Evolutionary conservation across 768 basidiomycete genomes (phyloP).

Genomic region (Serendipita indica): DNA sequence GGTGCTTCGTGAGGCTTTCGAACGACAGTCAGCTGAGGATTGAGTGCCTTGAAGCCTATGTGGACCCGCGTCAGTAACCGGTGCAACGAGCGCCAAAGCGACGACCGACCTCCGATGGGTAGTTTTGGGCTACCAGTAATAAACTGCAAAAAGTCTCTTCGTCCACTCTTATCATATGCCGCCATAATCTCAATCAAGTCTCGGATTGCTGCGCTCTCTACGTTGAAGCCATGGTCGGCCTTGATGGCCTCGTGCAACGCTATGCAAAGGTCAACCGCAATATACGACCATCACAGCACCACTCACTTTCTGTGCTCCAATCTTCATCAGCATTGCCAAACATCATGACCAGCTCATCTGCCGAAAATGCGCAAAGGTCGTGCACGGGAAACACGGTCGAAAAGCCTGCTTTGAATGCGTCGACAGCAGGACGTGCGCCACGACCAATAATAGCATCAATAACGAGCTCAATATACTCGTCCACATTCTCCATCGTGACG

Average conservation of each 20-base stretch:
- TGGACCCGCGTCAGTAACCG: slow-evolving; percentile 13
- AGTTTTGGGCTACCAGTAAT: slow-evolving; percentile 95
- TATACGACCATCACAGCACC: background rate
- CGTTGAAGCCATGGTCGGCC: slow-evolving; percentile 96
- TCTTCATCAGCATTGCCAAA: slow-evolving; percentile 98
- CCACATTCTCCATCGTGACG: slow-evolving; percentile 77
- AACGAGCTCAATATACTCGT: slow-evolving; percentile 78
- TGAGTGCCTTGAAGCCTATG: slow-evolving; percentile 83
- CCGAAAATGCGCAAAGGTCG: slow-evolving; percentile 82
- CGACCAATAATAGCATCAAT: slow-evolving; percentile 77
- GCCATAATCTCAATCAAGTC: slow-evolving; percentile 80
- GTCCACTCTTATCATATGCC: slow-evolving; percentile 51
- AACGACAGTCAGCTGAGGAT: slow-evolving; percentile 88
- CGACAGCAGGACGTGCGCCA: slow-evolving; percentile 63
- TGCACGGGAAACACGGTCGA: slow-evolving; percentile 90
- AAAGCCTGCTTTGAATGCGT: slow-evolving; percentile 88
- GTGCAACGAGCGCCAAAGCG: slow-evolving; percentile 1
- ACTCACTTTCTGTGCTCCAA: slow-evolving; percentile 82
- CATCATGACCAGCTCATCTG: slow-evolving; percentile 88
- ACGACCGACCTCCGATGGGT: slow-evolving; percentile 75
- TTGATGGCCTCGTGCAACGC: slow-evolving; percentile 83
- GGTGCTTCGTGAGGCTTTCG: slow-evolving; percentile 92
- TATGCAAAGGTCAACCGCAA: slow-evolving; percentile 21
- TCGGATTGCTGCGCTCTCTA: slow-evolving; percentile 81
- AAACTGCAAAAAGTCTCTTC: slow-evolving; percentile 88